Base-by-base conservation (phyloP, 257 asterid species). In the Handroanthus guayacan region DNA sequence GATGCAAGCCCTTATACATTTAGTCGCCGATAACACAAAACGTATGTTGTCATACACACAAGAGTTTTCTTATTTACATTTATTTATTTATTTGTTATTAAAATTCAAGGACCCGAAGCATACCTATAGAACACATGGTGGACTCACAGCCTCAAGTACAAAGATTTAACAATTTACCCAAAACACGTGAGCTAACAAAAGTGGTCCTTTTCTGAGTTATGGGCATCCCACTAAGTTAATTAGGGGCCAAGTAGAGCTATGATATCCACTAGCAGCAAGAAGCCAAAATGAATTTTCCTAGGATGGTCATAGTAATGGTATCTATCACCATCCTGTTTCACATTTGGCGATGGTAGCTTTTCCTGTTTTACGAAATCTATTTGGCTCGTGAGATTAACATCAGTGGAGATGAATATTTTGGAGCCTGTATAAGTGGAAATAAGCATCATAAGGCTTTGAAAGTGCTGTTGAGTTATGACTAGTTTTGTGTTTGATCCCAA, bases 171-270 rank as follows among this genome's bases (percentile, higher is more conserved):
- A 6, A 17, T 13, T 14, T 41, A 20, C 16, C 79, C 37, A 41
- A 65, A 75, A 75, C 67, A 74, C 45, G 74, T 54, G 74, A 74
- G 56, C 6, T 16, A 41, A n/a, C 45, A 0, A 45, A 67, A 47
- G 48, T 47, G 45, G 20, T 57, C 51, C 10, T 38, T 54, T 47
- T 56, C 6, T 16, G 13, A 18, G 16, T 41, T 55, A 55, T 67
- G 60, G 57, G 13, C 60, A 75, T 71, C 17, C 67, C 76, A 71
- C 76, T 25, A 55, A 43, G 52, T 69, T 10, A 8, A 52, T 51
- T 12, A 7, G 50, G 20, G 11, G 3, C 9, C 14, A 11, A 31
- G 34, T 12, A 54, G 18, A 16, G 64, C 16, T 9, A 57, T 39
- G 25, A 18, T 9, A 0, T 61, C 68, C 58, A 57, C 68, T 58